Evolutionary conservation across 2,329 filamentous ascomycete genomes (phyloP), one percentile per base, ranked within the genome.

Genomic region (Phaeoacremonium minimum): DNA sequence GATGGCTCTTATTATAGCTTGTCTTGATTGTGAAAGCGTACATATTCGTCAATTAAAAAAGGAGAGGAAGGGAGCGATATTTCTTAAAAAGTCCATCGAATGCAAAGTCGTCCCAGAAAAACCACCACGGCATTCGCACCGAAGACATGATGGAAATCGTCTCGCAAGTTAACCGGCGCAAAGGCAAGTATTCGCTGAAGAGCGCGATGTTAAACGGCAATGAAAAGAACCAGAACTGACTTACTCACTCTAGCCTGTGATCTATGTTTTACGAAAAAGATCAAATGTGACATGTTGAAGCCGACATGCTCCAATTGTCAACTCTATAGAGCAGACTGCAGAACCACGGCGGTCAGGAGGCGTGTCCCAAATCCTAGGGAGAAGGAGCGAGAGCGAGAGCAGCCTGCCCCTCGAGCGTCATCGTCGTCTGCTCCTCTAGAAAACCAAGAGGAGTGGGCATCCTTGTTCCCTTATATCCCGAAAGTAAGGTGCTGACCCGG

Each of bases 261-360:
- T 43, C 51, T 67, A 28, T 69, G 66, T 49, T 67, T 63, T 33
- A 59, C 48, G 11, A 69, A 67, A 47, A 69, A 69, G 53, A 66
- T 69, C 32, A 67, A 65, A 44, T 69, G 66, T 33, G 64, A 69
- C 44, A 62, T 62, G 56, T 33, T 63, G 6, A 66, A 64, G 41
- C 66, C 66, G 1, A 46, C 55, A 7, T 69, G 66, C 40, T 67
- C 64, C 2, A 68, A 69, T 30, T 69, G 65, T 30, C 46, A 55
- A 7, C 47, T 67, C 4, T 69, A 69, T 42, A 56, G 57, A n/a
- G 51, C 64, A 4, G 48, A 55, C n/a, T 68, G 65, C 42, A 46
- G 43, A 17, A 61, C 56, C 4, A 60, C 56, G 1, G 39, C 39
- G 2, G 38, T 56, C 20, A 51, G 55, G 15, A 50, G 50, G n/a